These are phyloP conservation scores for Hyaloperonospora brassicae DNA, from an alignment of 352 stramenopile species.

Conservation along the genomic window DNA sequence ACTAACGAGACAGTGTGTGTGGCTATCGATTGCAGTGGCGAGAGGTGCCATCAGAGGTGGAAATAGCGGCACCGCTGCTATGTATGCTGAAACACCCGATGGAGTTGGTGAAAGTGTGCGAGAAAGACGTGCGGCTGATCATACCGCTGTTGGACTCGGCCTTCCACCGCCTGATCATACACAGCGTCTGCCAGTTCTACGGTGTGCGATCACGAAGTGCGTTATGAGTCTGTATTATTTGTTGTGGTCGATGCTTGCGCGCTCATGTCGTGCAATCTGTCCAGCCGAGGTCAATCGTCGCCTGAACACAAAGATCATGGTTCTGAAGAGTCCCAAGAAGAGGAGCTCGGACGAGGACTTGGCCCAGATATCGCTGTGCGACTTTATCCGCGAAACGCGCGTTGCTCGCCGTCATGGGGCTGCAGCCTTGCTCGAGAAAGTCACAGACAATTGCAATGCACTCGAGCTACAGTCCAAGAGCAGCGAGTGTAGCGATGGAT, in stretches of 20 bases:
- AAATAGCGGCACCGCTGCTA: conserved; percentile 49
- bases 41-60: conserved; percentile 65
- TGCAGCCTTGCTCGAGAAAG: conserved; percentile 19
- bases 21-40: conserved; percentile 40
- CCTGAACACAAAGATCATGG: conserved; percentile 78
- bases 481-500: conserved; percentile 81
- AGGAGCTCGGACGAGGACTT: conserved; percentile 44
- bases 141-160: conserved; percentile 73
- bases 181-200: conserved; percentile 86
- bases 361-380: conserved; percentile 54
- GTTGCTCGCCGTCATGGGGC: conserved; percentile 25
- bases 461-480: conserved; percentile 56
- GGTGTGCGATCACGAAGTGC: conserved; percentile 74
- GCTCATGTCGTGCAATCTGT: conserved; percentile 10
- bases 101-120: conserved; percentile 42
- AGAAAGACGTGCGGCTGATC: conserved; percentile 62
- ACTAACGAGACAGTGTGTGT: neutral
- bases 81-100: conserved; percentile 59
- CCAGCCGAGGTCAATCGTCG: conserved; percentile 57
- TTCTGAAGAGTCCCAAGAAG: conserved; percentile 54
- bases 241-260: conserved; percentile 1
- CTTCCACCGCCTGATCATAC: conserved; percentile 82
- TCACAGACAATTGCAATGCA: conserved; percentile 13
- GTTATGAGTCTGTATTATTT: conserved; percentile 11
- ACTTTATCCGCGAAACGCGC: conserved; percentile 72